phyloP scores from a whole-genome alignment of 2,329 filamentous ascomycete genomes.

The Mollisia scopiformis region DNA sequence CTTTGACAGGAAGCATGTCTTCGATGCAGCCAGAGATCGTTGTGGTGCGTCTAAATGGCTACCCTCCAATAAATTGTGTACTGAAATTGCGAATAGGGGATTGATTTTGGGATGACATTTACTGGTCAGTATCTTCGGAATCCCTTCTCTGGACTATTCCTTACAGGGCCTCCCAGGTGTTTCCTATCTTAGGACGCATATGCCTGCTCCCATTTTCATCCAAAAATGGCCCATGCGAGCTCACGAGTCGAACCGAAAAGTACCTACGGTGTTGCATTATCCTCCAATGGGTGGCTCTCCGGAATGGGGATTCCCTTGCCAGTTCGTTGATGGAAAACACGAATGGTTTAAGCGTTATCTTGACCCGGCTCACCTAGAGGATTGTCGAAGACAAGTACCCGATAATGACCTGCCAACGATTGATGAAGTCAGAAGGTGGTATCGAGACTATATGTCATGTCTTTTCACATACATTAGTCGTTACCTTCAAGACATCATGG shows the following conservation, averaged over 20 bases:
- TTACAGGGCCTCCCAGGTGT: not conserved
- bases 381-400: not conserved
- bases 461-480: not conserved
- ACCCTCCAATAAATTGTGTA: not conserved
- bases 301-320: not conserved
- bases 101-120: slow-evolving; percentile 1
- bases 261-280: not conserved
- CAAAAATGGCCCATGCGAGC: not conserved
- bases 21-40: not conserved
- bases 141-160: not conserved
- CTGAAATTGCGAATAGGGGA: not conserved
- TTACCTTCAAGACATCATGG: not conserved
- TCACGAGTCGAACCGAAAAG: not conserved
- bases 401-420: not conserved
- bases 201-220: not conserved
- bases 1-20: not conserved
- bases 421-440: not conserved
- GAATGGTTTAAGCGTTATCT: slow-evolving; percentile 1
- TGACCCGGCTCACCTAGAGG: not conserved
- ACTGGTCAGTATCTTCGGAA: not conserved
- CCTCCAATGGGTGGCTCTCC: not conserved
- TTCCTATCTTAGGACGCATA: not conserved
- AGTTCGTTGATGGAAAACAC: not conserved
- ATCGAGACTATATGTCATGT: not conserved
- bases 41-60: not conserved